These are phyloP conservation scores for Oryza glumipatula DNA, from an alignment of 176 grass and related monocot species.

Conservation along the genomic window DNA sequence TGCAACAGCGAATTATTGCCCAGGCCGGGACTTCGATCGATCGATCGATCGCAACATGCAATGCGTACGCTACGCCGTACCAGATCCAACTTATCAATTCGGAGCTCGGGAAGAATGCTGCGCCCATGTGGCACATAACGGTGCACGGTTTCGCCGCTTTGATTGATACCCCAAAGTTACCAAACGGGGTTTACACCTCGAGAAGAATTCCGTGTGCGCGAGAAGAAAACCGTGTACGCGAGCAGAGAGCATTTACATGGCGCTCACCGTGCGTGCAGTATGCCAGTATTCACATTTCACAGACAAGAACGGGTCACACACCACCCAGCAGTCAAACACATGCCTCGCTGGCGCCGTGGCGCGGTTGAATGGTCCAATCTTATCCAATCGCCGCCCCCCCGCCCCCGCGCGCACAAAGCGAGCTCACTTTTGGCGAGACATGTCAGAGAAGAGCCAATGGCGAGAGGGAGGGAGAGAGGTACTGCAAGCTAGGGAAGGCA, in stretches of 20 bases:
- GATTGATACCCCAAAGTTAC: background rate
- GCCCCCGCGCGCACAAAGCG: background rate
- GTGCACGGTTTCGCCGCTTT: background rate
- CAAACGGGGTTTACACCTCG: background rate
- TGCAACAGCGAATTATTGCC: conserved; percentile 10
- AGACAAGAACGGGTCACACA: too few relatives aligned
- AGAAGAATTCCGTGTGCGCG: background rate
- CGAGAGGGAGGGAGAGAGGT: background rate
- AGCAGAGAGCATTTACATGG: too few relatives aligned
- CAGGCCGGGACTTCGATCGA: background rate
- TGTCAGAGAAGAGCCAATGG: background rate
- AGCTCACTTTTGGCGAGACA: conserved; percentile 25
- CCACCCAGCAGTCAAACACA: background rate
- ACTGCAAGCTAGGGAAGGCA: too few relatives aligned
- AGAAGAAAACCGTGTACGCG: too few relatives aligned
- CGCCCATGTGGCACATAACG: conserved; percentile 5
- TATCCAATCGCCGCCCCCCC: background rate
- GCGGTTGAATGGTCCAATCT: conserved; percentile 30
- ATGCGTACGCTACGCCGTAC: background rate
- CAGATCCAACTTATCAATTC: background rate
- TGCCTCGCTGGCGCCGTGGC: background rate
- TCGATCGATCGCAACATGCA: conserved; percentile 14
- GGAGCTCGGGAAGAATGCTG: background rate
- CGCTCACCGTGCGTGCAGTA: too few relatives aligned
- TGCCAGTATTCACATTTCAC: too few relatives aligned